Base-by-base conservation (phyloP, 2,329 filamentous ascomycete species). In the Bipolaris sorokiniana region DNA sequence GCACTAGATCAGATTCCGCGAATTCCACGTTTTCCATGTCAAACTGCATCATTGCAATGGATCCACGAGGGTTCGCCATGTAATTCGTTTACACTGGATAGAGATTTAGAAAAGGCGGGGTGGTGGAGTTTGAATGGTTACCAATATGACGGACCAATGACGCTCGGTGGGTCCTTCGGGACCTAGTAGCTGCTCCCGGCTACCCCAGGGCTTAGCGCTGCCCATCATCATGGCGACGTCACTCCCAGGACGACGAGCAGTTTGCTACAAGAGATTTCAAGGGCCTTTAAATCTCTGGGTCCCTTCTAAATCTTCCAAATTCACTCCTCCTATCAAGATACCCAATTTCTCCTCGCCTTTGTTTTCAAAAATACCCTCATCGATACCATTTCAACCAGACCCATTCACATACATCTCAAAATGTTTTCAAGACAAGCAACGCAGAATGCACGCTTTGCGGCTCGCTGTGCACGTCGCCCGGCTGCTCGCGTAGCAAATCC, bases 371-470 rank as follows among this genome's bases (percentile, higher is more conserved):
- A 48, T 18, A 36, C 45, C 33, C 5, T n/a, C 15, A 28, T 47
- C 36, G 33, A 37, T 13, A 28, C 52, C 47, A 5, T 22, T 20
- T 34, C 6, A 22, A 36, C 5, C 58, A 61, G 64, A 59, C 57
- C 34, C 42, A 45, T 40, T 48, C 33, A 48, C 36, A 42, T 16
- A 45, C 28, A 31, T 40, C 47, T 16, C 48, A 51, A 41, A 4
- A 75, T 75, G 73, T 59, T 75, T 47, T 70, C 70, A 40, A 74
- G 70, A 71, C 70, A 73, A 60, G 62, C 68, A 50, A 65, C 69
- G 36, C 69, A 72, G 28, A 71, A 72, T 58, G 69, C 72, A 15
- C 64, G 67, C 54, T 65, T 63, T 46, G 66, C 67, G 51, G 68
- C 69, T 61, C 70, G 71, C 34, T 65, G 62, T 48, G 64, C 69